phyloP scores from a whole-genome alignment of 495 filamentous ascomycete species.

The Rhypophila decipiens region DNA sequence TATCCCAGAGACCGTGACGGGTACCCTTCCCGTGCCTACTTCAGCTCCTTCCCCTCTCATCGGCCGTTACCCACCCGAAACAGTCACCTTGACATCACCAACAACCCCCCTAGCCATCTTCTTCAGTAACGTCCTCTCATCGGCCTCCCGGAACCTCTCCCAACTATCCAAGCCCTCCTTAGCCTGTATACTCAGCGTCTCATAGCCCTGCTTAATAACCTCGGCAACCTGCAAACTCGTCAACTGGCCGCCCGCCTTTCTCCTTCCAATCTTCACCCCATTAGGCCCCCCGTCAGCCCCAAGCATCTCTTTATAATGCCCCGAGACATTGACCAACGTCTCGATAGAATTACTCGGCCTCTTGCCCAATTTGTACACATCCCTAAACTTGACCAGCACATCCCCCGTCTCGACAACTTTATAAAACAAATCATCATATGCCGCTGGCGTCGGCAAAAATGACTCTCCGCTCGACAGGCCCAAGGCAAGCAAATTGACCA shows the following conservation, averaged over 20 bases:
- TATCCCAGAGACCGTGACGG: no score
- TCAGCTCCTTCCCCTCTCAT: no score
- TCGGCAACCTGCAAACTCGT: slow-evolving; percentile 78
- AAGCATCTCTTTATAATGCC: slow-evolving; percentile 80
- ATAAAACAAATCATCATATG: slow-evolving; percentile 96
- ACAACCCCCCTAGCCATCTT: slow-evolving; percentile 75
- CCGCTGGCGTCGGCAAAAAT: slow-evolving; percentile 82
- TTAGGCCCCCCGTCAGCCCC: slow-evolving; percentile 46
- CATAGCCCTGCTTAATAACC: slow-evolving; percentile 93
- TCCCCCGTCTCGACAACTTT: slow-evolving; percentile 92
- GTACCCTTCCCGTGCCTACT: no score
- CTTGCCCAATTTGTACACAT: slow-evolving; percentile 56
- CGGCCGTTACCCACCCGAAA: no score
- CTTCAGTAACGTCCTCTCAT: slow-evolving; percentile 73
- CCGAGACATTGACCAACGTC: slow-evolving; percentile 74
- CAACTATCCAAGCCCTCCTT: slow-evolving; percentile 77
- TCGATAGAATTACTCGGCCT: slow-evolving; percentile 63
- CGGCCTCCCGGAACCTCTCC: slow-evolving; percentile 71
- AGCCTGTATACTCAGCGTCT: slow-evolving; percentile 80
- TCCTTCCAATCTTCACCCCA: slow-evolving; percentile 44
- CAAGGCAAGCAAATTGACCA: slow-evolving; percentile 80
- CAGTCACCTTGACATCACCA: slow-evolving; percentile 50
- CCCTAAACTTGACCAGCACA: slow-evolving; percentile 74
- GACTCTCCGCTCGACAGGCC: slow-evolving; percentile 82
- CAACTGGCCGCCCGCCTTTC: slow-evolving; percentile 42